Conservation (phyloP, 1,284 basidiomycete genomes). For the Stygiomarasmius scandens region DNA sequence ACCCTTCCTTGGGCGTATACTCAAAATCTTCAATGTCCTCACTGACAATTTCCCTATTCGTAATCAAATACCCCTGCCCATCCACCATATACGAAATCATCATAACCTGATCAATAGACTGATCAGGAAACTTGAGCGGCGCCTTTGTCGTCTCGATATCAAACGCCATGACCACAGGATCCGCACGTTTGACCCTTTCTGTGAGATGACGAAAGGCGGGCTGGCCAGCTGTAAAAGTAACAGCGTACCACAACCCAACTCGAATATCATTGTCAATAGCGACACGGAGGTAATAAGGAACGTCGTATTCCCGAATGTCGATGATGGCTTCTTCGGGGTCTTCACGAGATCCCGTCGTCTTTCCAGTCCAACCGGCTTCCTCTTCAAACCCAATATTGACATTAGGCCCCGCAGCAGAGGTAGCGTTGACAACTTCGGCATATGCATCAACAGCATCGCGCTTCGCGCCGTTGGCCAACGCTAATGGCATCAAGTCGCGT, state of each 20-base stretch:
- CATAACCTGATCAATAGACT: constrained; percentile 97
- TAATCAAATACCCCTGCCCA: constrained; percentile 96
- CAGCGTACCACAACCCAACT: constrained; percentile 95
- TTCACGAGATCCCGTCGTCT: constrained; percentile 21
- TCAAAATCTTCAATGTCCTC: constrained; percentile 99
- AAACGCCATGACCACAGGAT: constrained; percentile 98
- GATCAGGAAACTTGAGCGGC: constrained; percentile 98
- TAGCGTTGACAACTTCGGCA: constrained; percentile 92
- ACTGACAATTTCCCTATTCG: constrained; percentile 95
- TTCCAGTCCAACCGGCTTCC: constrained; percentile 27
- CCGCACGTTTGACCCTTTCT: constrained; percentile 96
- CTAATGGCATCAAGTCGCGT: constrained; percentile 88
- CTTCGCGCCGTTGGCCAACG: constrained; percentile 89
- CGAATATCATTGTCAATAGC: constrained; percentile 98
- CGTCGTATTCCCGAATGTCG: constrained; percentile 96
- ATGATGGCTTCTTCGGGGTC: constrained; percentile 92
- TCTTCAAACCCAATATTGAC: constrained; percentile 74
- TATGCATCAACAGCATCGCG: constrained; percentile 96
- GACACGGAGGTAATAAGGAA: constrained; percentile 96
- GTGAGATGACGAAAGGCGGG: constrained; percentile 76
- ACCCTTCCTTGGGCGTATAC: constrained; percentile 98
- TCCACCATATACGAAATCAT: constrained; percentile 99
- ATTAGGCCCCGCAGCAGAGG: constrained; percentile 47
- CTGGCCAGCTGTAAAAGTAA: constrained; percentile 82
- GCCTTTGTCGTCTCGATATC: constrained; percentile 99